Base-by-base conservation (phyloP, 1,284 basidiomycete species). In the Ganoderma boninense region DNA sequence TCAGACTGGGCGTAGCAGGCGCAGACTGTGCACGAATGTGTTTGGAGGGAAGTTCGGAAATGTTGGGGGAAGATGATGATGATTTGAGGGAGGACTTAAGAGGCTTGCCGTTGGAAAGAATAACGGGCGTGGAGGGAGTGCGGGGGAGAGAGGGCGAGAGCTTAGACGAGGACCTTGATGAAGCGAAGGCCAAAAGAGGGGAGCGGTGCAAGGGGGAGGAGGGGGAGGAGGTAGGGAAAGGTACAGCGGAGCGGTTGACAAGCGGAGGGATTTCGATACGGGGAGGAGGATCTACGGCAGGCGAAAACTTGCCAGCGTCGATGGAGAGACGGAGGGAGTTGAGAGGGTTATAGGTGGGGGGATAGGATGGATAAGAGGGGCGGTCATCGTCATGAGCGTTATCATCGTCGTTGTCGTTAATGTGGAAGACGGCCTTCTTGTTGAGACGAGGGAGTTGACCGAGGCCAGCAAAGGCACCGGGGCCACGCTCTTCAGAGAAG, bases 41-140 rank as follows among this genome's bases (percentile, higher is more conserved):
- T 67, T 77, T 71, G 68, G 71, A 72, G 46, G 88, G 87, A 16
- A 93, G 79, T 46, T 83, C 83, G 42, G 83, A 80, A 67, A 89
- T 85, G 76, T 85, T 82, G 35, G 88, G 88, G 2, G 87, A 83
- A 1, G 90, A 90, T 4, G 83, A 82, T 14, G 89, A 89, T 0
- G 89, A 88, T 80, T 98, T 97, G 76, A 98, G 87, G 0, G 95
- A 95, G 0, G 94, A 90, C 79, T 97, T 96, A 81, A 98, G 91
- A 0, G 95, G 93, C 80, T 96, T 95, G 66, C 96, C 95, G 74
- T 96, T 97, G 29, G 94, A 88, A 44, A 97, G 87, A 67, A 95
- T 79, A 70, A 91, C 83, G 32, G 76, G 70, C 43, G 78, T 77
- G 43, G 76, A 75, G 65, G 79, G 74, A 10, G 75, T 75, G 42